Evolutionary conservation across 805 yeast species (phyloP), one percentile per base, ranked within the genome.

Genomic region (Barnettozyma wickerhamii): DNA sequence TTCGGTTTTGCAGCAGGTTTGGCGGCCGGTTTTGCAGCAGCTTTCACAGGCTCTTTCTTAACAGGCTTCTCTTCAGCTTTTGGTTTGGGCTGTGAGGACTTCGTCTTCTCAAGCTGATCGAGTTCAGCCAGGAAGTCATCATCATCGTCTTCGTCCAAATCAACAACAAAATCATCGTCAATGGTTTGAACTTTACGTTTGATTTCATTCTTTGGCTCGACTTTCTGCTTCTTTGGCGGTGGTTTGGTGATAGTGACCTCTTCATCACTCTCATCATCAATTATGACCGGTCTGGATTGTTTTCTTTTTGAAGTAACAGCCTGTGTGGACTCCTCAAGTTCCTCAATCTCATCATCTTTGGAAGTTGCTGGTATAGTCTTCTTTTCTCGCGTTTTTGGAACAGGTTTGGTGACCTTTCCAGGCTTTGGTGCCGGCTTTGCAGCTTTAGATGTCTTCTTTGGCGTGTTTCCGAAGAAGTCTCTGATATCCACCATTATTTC

Each of bases 401-500:
- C 26, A 23, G 26, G 26, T 23, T 23, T 23, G 12, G 26, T 23
- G 26, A 23, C 26, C 26, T 23, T 23, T 23, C 12, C 9, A 9
- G 26, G 12, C 30, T 34, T 34, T 24, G 37, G 30, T 7, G 35
- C 32, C 3, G 36, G 14, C 19, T 32, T 18, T n/a, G 31, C 19
- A 7, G 38, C 9, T 18, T 17, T 17, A 19, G 33, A 7, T 30
- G 33, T n/a, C 19, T 17, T 24, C n/a, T 26, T 30, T 5, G 30
- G 24, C 13, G 38, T 42, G 19, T 51, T 51, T 10, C 65, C 64
- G 43, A 68, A 68, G 53, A 65, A 68, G 37, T 65, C 67, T 19
- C 64, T 55, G 42, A 68, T 67, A 49, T 65, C 65, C 31, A 65
- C 69, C 71, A 31, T 35, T 30, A 6, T 19, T 31, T 5, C 4